Evolutionary conservation across 1,139 yeast species (phyloP), one percentile per base, ranked within the genome.

Genomic region (Meyerozyma smithsonii): DNA sequence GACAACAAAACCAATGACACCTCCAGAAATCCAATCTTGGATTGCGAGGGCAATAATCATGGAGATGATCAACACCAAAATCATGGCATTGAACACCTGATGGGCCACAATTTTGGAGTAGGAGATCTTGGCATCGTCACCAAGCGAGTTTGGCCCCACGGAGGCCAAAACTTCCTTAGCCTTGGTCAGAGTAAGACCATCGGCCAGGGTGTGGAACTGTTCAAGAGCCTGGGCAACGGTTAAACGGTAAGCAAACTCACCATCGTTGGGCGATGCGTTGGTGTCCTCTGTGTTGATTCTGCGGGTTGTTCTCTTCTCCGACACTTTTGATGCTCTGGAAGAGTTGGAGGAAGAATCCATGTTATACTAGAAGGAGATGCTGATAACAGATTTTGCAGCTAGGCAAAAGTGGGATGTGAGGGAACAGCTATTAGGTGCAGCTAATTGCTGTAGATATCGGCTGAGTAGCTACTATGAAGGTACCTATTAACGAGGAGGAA

Each of bases 21-120:
- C 94, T 39, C 90, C 94, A 4, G 89, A 81, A 43, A 84, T 85
- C 84, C 87, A 84, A 61, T 84, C 94, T 42, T 68, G 69, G 49
- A 85, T 82, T 12, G 86, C 90, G 37, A 84, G 72, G 2, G 92
- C 83, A 39, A 85, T 83, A 32, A 81, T 64, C 88, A 83, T 80
- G 21, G 92, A 81, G 39, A 84, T 81, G 37, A 84, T 62, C 49
- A 85, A 69, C 12, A 84, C 90, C 49, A 85, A 62, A 35, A 84
- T 81, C 94, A 85, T 84, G 37, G 94, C 94, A 55, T 85, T 85
- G 59, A 82, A 81, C 2, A 81, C 68, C 55, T 85, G 95, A 47
- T 82, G 84, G 40, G 84, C 69, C 36, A 84, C 52, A 37, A 85
- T 84, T 44, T 68, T 67, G 25, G 71, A 46, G 37, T 77, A 59